Conservation (phyloP, 2,329 filamentous ascomycete genomes). For the Dendrostoma leiphaemia region DNA sequence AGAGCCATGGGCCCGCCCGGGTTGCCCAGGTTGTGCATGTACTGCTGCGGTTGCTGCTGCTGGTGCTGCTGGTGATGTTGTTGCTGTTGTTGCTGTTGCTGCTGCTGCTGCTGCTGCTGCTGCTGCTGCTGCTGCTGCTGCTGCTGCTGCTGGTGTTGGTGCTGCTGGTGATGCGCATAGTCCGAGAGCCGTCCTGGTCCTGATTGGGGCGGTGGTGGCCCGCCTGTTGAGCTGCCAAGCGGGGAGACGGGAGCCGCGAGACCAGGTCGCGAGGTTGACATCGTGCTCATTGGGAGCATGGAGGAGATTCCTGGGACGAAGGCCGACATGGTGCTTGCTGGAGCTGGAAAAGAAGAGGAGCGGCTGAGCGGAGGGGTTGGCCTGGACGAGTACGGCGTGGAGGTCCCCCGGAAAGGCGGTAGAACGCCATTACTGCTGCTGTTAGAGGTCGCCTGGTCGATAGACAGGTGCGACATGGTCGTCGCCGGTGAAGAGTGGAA, state of each 20-base stretch:
- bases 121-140: constrained; percentile 35
- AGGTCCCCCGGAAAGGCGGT: constrained; percentile 18
- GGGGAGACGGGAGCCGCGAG: constrained; percentile 47
- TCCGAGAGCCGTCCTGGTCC: constrained; percentile 15
- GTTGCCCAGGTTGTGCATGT: constrained; percentile 73
- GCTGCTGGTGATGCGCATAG: constrained; percentile 30
- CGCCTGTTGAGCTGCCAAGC: constrained; percentile 12
- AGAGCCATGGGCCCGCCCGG: constrained; percentile 71
- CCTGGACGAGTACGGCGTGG: constrained; percentile 12
- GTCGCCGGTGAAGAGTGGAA: constrained; percentile 19
- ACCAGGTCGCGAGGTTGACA: constrained; percentile 13
- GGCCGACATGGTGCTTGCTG: constrained; percentile 12
- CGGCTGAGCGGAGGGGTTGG: constrained; percentile 17
- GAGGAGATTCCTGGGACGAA: constrained; percentile 20
- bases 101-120: constrained; percentile 24
- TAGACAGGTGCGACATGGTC: constrained; percentile 20
- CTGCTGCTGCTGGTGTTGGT: constrained; percentile 26
- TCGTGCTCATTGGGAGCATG: constrained; percentile 17
- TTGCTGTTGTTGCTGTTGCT: constrained; percentile 26
- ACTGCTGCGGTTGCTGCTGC: constrained; percentile 4
- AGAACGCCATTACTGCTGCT: constrained; percentile 16
- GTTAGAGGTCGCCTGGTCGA: constrained; percentile 15
- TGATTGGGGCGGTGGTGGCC: neutral
- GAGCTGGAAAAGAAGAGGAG: constrained; percentile 16
- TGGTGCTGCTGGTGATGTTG: constrained; percentile 41